Base-by-base conservation (phyloP, 2,329 filamentous ascomycete species). In the Aspergillus hortae region DNA sequence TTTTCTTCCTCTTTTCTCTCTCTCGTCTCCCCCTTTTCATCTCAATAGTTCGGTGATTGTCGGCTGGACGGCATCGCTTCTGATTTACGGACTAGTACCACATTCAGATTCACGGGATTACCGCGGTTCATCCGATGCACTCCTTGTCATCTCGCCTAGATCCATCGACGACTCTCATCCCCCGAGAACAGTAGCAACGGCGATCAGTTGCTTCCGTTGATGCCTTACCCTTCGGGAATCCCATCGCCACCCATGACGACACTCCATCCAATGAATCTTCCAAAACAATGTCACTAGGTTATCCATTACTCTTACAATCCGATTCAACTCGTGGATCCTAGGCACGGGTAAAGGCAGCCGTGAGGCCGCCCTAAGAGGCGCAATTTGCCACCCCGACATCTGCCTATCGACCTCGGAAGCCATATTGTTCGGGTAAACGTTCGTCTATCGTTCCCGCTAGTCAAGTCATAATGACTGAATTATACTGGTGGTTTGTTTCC, bases 361-460 rank as follows among this genome's bases (percentile, higher is more conserved):
- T 33, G 15, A 33, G 11, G 17, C 27, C 27, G 27, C 27, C 27
- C 27, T 30, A 30, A 30, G 6, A 7, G 27, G 27, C 27, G 27
- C 27, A 30, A 30, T 30, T 47, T 17, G 49, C 49, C 49, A 51
- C 49, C 46, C 27, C 27, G 27, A 41, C n/a, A 35, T 41, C 7
- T 23, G 25, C 17, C 27, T 30, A 30, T 30, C 46, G 14, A 12
- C 46, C 46, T 41, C 14, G 35, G 35, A 50, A 23, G 23, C 23
- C 23, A 23, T 23, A 23, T 6, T 6, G 23, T 23, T 23, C 23
- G 23, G 23, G 2, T 23, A 6, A 23, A 6, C 23, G 21, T 35
- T 41, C 32, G 48, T 11, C 27, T 21, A 38, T 46, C 2, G n/a
- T 6, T 45, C 30, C 3, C 27, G 27, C 2, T 10, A 30, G 19